Base-by-base conservation (phyloP, 805 yeast species). In the Wickerhamomyces sydowiorum region DNA sequence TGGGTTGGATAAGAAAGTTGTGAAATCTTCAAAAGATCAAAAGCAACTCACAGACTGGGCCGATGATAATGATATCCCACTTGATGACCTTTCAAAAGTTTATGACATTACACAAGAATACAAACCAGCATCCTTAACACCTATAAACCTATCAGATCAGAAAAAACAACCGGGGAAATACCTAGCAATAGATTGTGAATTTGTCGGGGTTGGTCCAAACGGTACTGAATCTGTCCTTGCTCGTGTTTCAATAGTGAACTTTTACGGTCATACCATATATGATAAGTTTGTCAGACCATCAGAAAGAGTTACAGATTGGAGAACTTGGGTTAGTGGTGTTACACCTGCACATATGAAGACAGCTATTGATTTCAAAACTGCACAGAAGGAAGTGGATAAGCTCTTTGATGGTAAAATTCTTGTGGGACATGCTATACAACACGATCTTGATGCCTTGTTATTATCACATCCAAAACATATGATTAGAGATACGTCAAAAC, bases 301-400 rank as follows among this genome's bases (percentile, higher is more conserved):
- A 25, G 89, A 82, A 52, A 67, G 65, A 41, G 95, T 90, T 2
- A 81, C 90, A 0, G 95, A 90, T 54, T 90, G 93, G 90, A 72
- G 97, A 60, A 90, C 97, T 0, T 80, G 89, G 84, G 95, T 88
- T 18, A 81, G 91, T 61, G 98, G 98, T 21, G 76, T 90, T 3
- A 69, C 80, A 3, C 87, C 96, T 0, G 60, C 64, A 3, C 76
- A 82, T 55, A 79, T 90, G 85, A 65, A 66, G 23, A 60, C 69
- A 33, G 96, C 96, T 0, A 70, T 82, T 0, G 47, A 77, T 1
- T 84, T 85, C 53, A 70, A 74, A 48, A 76, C 76, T 20, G 95
- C 91, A 0, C 95, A 84, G 57, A 49, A 64, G 20, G 65, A 62
- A 38, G 81, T 78, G 0, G 59, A 77, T 0, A 70, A 75, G 1